Evolutionary conservation across 331 rosid species (phyloP).

Genomic region (Arachis monticola): DNA sequence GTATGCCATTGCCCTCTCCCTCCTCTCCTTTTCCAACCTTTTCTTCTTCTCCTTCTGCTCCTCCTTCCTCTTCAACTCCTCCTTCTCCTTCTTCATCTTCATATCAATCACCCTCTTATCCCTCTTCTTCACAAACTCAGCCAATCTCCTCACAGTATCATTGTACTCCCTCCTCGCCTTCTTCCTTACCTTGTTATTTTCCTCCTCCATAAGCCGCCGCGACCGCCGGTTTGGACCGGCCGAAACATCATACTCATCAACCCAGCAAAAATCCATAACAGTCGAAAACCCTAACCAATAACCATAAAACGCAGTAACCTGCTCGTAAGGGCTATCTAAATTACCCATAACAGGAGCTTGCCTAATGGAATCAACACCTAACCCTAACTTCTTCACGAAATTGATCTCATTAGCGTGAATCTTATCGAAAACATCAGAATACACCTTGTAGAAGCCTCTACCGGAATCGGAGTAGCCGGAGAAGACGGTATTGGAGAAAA

Average conservation of each 20-base stretch:
- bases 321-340: conserved; percentile 74
- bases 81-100: conserved; percentile 72
- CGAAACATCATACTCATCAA: conserved; percentile 73
- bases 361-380: conserved; percentile 55
- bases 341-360: conserved; percentile 90
- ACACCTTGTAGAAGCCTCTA: conserved; percentile 78
- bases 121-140: conserved; percentile 95
- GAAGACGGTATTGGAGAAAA: conserved; percentile 84
- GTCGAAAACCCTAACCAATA: conserved; percentile 91
- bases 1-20: conserved; percentile 71
- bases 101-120: conserved; percentile 95
- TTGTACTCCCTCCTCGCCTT: conserved; percentile 88
- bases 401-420: conserved; percentile 73
- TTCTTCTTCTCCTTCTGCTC: conserved; percentile 81
- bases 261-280: conserved; percentile 94
- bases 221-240: conserved; percentile 73
- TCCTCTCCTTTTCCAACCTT: conserved; percentile 73
- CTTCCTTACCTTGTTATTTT: conserved; percentile 87
- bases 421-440: conserved; percentile 65
- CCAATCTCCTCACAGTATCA: conserved; percentile 88
- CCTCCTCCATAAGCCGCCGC: conserved; percentile 92
- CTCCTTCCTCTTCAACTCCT: conserved; percentile 70
- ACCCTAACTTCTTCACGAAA: conserved; percentile 67
- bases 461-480: conserved; percentile 72
- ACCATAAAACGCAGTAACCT: conserved; percentile 78